Evolutionary conservation across 805 yeast species (phyloP).

Genomic region (Saccharomyces mikatae): DNA sequence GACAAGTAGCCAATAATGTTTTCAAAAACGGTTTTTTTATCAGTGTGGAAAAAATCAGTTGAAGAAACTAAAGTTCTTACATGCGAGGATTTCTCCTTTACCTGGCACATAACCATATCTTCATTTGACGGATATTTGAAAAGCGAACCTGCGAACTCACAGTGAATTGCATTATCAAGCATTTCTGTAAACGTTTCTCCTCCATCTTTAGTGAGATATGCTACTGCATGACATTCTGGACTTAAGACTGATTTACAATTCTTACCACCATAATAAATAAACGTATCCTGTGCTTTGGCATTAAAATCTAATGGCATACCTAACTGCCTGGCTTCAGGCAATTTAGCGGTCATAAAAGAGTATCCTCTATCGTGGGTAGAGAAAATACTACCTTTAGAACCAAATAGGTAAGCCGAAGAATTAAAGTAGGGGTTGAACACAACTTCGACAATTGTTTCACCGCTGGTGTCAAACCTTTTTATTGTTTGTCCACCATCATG

Average conservation of each 20-base stretch:
- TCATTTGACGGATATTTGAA: conserved; percentile 39
- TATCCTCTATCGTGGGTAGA: conserved; percentile 63
- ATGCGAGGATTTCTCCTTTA: conserved; percentile 31
- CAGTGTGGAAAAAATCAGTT: conserved; percentile 42
- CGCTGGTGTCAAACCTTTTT: conserved; percentile 30
- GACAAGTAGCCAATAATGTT: conserved; percentile 66
- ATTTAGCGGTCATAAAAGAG: conserved; percentile 38
- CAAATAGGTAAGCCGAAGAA: conserved; percentile 32
- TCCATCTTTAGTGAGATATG: conserved; percentile 56
- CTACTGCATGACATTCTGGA: conserved; percentile 47
- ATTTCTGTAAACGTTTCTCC: conserved; percentile 58
- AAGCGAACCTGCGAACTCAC: conserved; percentile 59
- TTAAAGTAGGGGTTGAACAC: conserved; percentile 45
- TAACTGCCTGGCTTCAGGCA: conserved; percentile 43
- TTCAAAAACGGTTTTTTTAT: conserved; percentile 39
- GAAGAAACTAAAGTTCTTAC: conserved; percentile 38
- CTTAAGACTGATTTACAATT: conserved; percentile 43
- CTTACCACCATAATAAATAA: conserved; percentile 62
- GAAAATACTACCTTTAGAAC: conserved; percentile 43
- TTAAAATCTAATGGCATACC: conserved; percentile 52
- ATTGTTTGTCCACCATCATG: conserved; percentile 59
- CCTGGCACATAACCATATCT: conserved; percentile 60
- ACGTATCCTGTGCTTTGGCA: conserved; percentile 43
- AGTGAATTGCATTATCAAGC: conserved; percentile 43
- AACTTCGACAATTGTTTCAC: conserved; percentile 44